Percentiles rank a stretch among this genome's conserved stretches.
phyloP scores from a whole-genome alignment of 805 yeast species.

The Lachancea dasiensis region DNA sequence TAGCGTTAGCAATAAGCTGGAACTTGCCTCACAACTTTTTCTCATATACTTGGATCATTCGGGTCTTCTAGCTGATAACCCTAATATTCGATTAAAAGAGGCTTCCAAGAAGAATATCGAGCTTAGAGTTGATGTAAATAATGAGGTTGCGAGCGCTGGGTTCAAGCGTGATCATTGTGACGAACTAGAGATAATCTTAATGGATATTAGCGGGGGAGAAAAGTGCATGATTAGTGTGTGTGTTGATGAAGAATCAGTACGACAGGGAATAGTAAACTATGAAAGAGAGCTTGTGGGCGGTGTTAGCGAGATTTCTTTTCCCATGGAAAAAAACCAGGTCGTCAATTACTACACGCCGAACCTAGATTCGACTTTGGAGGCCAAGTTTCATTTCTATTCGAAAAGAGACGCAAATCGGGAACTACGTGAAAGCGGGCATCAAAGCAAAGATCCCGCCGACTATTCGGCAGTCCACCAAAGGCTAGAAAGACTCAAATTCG shows the following conservation, averaged over 20 bases:
- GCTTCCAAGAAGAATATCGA: constrained; percentile 6
- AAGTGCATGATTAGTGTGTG: constrained; percentile 18
- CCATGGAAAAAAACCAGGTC: constrained; percentile 10
- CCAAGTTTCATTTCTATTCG: constrained; percentile 9
- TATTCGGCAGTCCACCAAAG: constrained; percentile 4
- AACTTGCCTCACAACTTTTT: constrained; percentile 9
- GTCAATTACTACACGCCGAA: constrained; percentile 3
- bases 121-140: constrained; percentile 1
- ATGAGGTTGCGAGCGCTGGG: not conserved
- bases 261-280: constrained; percentile 17
- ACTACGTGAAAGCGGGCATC: not conserved
- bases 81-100: constrained; percentile 6
- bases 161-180: not conserved
- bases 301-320: constrained; percentile 7
- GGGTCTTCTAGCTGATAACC: constrained; percentile 1
- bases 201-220: constrained; percentile 10
- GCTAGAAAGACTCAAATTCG: constrained; percentile 8
- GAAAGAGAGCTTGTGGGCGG: constrained; percentile 9
- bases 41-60: constrained; percentile 8
- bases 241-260: constrained; percentile 11
- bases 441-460: not conserved
- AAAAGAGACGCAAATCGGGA: not conserved
- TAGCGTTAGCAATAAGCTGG: constrained; percentile 9
- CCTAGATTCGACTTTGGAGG: constrained; percentile 1
- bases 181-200: constrained; percentile 7